Conservation (phyloP, 108 stramenopile species). For the Nitzschia palea region DNA sequence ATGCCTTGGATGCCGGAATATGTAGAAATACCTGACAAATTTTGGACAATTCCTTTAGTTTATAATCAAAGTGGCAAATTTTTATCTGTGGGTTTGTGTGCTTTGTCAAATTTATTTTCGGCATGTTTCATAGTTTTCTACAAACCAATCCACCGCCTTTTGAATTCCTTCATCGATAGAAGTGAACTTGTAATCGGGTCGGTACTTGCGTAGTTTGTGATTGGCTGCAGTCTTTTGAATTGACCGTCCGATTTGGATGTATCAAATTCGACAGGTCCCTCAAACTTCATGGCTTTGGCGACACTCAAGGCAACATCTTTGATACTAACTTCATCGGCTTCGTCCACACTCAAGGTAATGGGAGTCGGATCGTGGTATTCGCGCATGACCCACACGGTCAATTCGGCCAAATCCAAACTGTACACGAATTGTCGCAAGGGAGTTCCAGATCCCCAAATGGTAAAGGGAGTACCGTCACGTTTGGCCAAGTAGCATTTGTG, state of each 20-base stretch:
- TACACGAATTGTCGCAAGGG: slow-evolving; percentile 98
- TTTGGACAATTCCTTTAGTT: no score
- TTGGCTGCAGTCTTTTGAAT: slow-evolving; percentile 98
- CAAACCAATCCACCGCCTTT: slow-evolving; percentile 92
- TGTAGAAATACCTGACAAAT: no score
- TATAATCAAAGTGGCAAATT: not conserved
- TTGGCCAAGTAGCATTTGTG: slow-evolving; percentile 98
- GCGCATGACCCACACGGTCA: slow-evolving; percentile 95
- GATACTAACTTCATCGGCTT: slow-evolving; percentile 94
- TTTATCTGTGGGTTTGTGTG: not conserved
- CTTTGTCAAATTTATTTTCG: slow-evolving; percentile 40
- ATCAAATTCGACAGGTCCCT: slow-evolving; percentile 89
- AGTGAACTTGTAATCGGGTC: slow-evolving; percentile 95
- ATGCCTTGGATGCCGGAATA: no score
- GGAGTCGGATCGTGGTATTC: slow-evolving; percentile 92
- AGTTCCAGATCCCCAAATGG: slow-evolving; percentile 95
- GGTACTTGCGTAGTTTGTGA: slow-evolving; percentile 80
- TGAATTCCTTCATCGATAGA: slow-evolving; percentile 90
- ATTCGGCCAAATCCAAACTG: slow-evolving; percentile 90
- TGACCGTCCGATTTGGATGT: slow-evolving; percentile 96
- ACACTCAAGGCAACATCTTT: slow-evolving; percentile 92
- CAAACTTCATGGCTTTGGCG: slow-evolving; percentile 94
- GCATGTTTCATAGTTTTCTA: slow-evolving; percentile 79
- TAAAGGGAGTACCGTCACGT: slow-evolving; percentile 83
- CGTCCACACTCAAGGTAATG: slow-evolving; percentile 93